Evolutionary conservation across 345 rosid genomes (phyloP), one percentile per base, ranked within the genome.

Genomic region (Garcia nutans): DNA sequence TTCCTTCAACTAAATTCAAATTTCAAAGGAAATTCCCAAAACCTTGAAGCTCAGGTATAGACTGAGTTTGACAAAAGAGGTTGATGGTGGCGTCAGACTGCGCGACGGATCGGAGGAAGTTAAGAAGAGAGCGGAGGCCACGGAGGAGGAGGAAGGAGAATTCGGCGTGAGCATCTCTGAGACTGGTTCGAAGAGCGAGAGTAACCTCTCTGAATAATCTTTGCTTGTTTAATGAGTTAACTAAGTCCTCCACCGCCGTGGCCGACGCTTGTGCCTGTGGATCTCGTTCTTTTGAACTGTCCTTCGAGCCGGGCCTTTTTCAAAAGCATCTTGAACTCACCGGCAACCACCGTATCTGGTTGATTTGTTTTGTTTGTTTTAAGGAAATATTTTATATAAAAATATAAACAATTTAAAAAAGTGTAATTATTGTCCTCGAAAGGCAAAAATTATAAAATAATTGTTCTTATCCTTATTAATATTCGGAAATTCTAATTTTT

Each of bases 131-230:
- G 70, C 94, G 91, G 78, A 93, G 98, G 78, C 94, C 97, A 4
- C 92, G 93, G 73, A 89, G 81, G 24, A 98, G 96, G 76, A 96
- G 97, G 85, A 93, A 96, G 10, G 98, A 93, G 87, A 92, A 96
- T 77, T 92, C 96, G 57, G 98, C 97, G 65, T 92, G 83, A 20
- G 93, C 92, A 55, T 96, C 99, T 11, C 90, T 85, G 80, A 96
- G 92, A 41, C 95, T 93, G 49, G 93, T 86, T 8, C 95, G 90
- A 59, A 96, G 97, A 33, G 97, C 93, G 75, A 96, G 92, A 61
- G 97, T 93, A 73, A 96, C 89, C 83, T 96, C 99, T 60, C 96
- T 80, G 87, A 88, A 92, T 24, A 89, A 70, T 24, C 97, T 85
- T 75, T 92, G 89, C 66, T 85, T 77, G 54, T 83, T 88, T 49